A percentile compares a stretch with the other conserved stretches of the same genome.
Evolutionary conservation across 2,329 filamentous ascomycete species (phyloP).

Genomic region (Fusarium brevicatenulatum): DNA sequence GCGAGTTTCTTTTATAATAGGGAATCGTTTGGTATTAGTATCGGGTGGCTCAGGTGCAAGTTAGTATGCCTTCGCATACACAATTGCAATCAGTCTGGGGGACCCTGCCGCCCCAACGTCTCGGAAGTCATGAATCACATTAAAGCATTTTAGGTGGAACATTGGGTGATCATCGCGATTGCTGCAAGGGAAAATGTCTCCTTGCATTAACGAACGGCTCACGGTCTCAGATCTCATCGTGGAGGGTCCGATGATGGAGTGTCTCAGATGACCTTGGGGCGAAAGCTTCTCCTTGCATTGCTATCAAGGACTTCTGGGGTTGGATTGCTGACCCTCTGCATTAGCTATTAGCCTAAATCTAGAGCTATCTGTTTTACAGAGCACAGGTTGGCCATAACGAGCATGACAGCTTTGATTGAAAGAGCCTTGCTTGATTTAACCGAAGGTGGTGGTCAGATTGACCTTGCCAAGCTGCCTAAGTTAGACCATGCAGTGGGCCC

Average conservation of each 20-base stretch:
- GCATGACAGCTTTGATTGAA: background rate
- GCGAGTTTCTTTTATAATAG: no score
- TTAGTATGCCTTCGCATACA: background rate
- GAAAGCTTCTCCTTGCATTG: background rate
- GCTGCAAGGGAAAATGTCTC: background rate
- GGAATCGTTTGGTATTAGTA: background rate
- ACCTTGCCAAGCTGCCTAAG: rapidly evolving
- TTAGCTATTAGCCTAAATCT: rapidly evolving
- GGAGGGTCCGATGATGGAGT: background rate
- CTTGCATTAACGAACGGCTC: background rate
- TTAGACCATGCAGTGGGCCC: background rate
- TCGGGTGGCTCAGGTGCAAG: background rate
- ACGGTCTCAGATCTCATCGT: background rate
- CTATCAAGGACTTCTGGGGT: background rate
- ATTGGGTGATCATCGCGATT: no score
- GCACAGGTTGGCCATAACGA: background rate
- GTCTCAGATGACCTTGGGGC: background rate
- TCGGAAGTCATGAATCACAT: background rate
- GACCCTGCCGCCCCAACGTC: no score
- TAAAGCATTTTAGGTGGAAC: no score
- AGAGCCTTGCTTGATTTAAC: rapidly evolving
- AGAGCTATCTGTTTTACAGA: background rate
- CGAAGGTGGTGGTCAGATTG: background rate
- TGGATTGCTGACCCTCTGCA: background rate
- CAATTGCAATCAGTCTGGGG: background rate